Percentiles rank a stretch among this genome's conserved stretches.
Conservation (phyloP, 2,329 filamentous ascomycete genomes). For the Pezicula neosporulosa region DNA sequence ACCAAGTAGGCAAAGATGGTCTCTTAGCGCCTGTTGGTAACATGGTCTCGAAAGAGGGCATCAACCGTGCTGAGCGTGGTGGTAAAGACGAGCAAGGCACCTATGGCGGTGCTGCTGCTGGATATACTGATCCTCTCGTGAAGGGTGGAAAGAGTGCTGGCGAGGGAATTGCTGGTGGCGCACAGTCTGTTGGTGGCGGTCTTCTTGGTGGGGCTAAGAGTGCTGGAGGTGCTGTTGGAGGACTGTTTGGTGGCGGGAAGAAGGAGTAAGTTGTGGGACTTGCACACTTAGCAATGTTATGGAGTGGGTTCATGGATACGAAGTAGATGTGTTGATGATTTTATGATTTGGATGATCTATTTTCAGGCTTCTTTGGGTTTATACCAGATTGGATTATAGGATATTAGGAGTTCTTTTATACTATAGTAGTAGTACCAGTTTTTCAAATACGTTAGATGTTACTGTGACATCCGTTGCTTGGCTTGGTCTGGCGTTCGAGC, state of each 20-base stretch:
- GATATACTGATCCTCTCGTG: constrained; percentile 1
- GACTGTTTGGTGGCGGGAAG: constrained; percentile 9
- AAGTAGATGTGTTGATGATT: no score
- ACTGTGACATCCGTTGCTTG: no score
- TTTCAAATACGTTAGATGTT: no score
- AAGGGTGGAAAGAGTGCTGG: constrained; percentile 8
- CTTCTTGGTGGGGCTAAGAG: constrained; percentile 8
- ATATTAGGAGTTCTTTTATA: no score
- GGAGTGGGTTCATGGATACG: no score
- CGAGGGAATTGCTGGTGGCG: constrained; percentile 8
- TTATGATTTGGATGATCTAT: no score
- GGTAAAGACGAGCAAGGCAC: constrained; percentile 59
- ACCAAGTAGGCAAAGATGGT: constrained; percentile 66
- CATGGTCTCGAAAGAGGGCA: constrained; percentile 56
- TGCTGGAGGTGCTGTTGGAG: background rate
- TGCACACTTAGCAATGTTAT: no score
- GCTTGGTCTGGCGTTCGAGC: no score
- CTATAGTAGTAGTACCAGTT: no score
- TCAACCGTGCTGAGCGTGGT: constrained; percentile 61
- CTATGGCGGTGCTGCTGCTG: constrained; percentile 28
- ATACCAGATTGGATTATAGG: no score
- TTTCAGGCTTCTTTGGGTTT: no score
- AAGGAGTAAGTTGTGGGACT: background rate
- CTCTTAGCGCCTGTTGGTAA: constrained; percentile 63
- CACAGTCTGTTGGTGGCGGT: constrained; percentile 7